Percentiles rank a stretch among this genome's conserved stretches.
Evolutionary conservation across 805 yeast species (phyloP).

Genomic region (Candida qinlingensis): DNA sequence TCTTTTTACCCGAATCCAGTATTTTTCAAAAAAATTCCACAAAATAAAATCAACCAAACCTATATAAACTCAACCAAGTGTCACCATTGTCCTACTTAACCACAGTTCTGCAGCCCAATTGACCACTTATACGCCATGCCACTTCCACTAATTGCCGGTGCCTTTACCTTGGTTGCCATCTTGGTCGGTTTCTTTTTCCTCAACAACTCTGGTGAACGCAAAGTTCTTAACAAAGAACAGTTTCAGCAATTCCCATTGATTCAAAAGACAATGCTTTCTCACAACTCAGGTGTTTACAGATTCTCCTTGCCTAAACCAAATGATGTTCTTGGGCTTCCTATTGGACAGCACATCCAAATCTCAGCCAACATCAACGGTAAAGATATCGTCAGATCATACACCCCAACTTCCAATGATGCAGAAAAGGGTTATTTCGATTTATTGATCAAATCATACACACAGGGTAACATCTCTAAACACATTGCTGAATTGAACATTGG

Average conservation of each 20-base stretch:
- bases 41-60: not conserved
- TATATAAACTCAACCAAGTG: not conserved
- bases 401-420: conserved; percentile 81
- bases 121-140: not conserved
- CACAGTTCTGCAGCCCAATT: too few species aligned
- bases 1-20: conserved; percentile 1
- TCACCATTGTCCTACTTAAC: too few species aligned
- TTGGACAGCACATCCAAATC: conserved; percentile 89
- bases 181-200: conserved; percentile 10
- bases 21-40: not conserved
- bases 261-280: conserved; percentile 68
- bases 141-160: conserved; percentile 7
- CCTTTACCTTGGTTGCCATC: conserved; percentile 11
- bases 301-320: conserved; percentile 74
- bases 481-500: conserved; percentile 73
- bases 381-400: conserved; percentile 80
- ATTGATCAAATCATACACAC: conserved; percentile 78
- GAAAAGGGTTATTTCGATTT: conserved; percentile 79
- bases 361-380: conserved; percentile 72
- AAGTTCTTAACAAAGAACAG: conserved; percentile 55
- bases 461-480: conserved; percentile 76
- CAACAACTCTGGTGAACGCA: conserved; percentile 9
- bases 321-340: conserved; percentile 80
- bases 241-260: conserved; percentile 78
- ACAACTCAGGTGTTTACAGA: conserved; percentile 78